A percentile compares a stretch with the other conserved stretches of the same genome.
Conservation (phyloP, 208 protist species). For the Lotmaria passim region DNA sequence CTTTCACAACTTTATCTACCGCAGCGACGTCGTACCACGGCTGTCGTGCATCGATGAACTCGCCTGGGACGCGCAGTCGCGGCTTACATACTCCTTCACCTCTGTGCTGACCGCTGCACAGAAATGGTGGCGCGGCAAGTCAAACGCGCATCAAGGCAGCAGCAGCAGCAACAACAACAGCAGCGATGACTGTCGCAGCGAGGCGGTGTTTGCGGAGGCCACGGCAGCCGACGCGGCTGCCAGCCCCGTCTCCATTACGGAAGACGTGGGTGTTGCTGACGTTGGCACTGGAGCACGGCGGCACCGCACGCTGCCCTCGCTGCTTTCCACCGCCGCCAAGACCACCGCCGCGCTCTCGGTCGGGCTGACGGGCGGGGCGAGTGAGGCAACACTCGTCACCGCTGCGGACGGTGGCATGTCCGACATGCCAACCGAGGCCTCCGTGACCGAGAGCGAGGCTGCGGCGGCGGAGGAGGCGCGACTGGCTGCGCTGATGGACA, state of each 20-base stretch:
- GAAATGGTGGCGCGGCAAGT: conserved; percentile 24
- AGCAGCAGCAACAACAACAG: neutral
- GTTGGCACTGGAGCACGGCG: neutral
- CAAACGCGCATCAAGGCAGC: neutral
- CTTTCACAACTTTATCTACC: conserved; percentile 83
- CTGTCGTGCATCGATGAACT: conserved; percentile 66
- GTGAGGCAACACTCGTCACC: neutral
- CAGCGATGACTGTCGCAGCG: too few relatives aligned
- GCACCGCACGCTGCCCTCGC: neutral
- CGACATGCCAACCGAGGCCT: neutral
- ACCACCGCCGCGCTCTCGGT: neutral
- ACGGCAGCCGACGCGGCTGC: neutral
- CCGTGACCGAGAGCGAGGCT: neutral
- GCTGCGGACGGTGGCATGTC: neutral
- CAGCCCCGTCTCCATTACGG: neutral
- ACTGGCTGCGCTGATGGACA: conserved; percentile 45
- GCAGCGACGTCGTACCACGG: conserved; percentile 73
- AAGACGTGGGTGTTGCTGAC: neutral
- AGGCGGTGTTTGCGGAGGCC: too few relatives aligned
- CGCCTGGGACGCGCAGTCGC: conserved; percentile 41
- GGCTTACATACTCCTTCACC: conserved; percentile 18
- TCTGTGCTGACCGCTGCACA: conserved; percentile 13
- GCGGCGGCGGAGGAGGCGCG: conserved; percentile 14
- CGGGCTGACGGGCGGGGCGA: neutral
- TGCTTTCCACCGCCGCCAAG: neutral